Conservation (phyloP, 164 flowering plant species). For the Magnolia changhungtana region DNA sequence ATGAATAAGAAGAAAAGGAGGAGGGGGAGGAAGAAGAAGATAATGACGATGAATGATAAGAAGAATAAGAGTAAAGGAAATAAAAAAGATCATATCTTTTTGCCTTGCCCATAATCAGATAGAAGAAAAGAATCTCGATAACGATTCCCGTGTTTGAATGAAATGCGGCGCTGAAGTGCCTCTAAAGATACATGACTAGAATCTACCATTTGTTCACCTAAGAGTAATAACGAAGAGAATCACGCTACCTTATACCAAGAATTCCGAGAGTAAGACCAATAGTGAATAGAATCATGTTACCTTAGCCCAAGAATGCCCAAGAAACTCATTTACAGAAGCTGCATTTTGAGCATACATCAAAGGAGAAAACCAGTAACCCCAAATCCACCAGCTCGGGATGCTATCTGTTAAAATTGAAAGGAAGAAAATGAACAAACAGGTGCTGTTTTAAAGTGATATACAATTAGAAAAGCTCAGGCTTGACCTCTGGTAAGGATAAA, state of each 20-base stretch:
- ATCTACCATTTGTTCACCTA: background rate
- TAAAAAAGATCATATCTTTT: too few relatives aligned
- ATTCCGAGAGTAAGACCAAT: conserved; percentile 44
- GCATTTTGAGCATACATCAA: conserved; percentile 90
- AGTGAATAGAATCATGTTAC: conserved; percentile 33
- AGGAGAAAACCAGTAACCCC: conserved; percentile 98
- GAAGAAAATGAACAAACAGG: conserved; percentile 7
- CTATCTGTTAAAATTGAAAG: conserved; percentile 47
- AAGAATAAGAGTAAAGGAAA: too few relatives aligned
- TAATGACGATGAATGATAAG: too few relatives aligned
- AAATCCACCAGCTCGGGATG: conserved; percentile 87
- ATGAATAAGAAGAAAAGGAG: too few relatives aligned
- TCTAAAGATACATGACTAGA: background rate
- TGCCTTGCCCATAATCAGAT: too few relatives aligned
- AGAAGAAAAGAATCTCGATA: too few relatives aligned
- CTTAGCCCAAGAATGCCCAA: conserved; percentile 93
- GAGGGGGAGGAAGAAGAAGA: too few relatives aligned
- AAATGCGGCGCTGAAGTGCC: too few relatives aligned
- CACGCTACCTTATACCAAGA: conserved; percentile 66
- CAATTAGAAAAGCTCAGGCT: background rate
- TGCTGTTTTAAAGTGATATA: background rate
- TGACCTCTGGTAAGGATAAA: conserved; percentile 83
- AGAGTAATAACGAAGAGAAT: conserved; percentile 8
- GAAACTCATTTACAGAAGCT: conserved; percentile 92
- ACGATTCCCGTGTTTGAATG: too few relatives aligned